phyloP scores from a whole-genome alignment of 139 green algal species.

The Chlamydomonas incerta region DNA sequence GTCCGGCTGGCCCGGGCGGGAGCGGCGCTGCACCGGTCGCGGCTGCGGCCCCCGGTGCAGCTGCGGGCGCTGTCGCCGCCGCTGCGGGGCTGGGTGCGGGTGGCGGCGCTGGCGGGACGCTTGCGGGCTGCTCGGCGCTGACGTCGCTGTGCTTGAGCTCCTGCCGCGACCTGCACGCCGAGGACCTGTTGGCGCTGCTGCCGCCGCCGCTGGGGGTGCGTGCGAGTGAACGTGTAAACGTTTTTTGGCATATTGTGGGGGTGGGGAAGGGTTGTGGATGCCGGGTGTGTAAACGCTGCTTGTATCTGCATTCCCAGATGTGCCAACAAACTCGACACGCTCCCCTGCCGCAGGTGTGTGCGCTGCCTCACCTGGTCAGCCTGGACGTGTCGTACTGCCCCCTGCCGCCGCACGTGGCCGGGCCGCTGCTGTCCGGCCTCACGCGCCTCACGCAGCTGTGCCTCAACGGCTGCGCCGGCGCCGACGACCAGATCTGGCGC shows the following conservation, averaged over 20 bases:
- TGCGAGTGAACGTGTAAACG: neutral
- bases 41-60: too few species aligned
- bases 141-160: conserved; percentile 58
- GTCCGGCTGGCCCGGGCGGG: too few species aligned
- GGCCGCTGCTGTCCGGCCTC: conserved; percentile 33
- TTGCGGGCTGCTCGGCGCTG: conserved; percentile 57
- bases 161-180: conserved; percentile 51
- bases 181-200: conserved; percentile 55
- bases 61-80: too few species aligned
- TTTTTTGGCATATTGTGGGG: too few species aligned
- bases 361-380: conserved; percentile 49
- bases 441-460: conserved; percentile 50
- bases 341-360: neutral
- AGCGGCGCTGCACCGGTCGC: too few species aligned
- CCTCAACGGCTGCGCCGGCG: conserved; percentile 61
- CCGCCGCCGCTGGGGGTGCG: neutral
- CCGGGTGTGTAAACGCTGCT: too few species aligned
- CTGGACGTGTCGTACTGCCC: conserved; percentile 68
- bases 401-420: conserved; percentile 32
- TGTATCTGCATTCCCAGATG: too few species aligned
- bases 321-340: too few species aligned
- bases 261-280: too few species aligned
- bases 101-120: neutral
- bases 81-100: too few species aligned
- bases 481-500: conserved; percentile 59